Percentiles rank a stretch among this genome's conserved stretches.
phyloP scores from a whole-genome alignment of 1,284 basidiomycete genomes.

The Moesziomyces globuligerus region DNA sequence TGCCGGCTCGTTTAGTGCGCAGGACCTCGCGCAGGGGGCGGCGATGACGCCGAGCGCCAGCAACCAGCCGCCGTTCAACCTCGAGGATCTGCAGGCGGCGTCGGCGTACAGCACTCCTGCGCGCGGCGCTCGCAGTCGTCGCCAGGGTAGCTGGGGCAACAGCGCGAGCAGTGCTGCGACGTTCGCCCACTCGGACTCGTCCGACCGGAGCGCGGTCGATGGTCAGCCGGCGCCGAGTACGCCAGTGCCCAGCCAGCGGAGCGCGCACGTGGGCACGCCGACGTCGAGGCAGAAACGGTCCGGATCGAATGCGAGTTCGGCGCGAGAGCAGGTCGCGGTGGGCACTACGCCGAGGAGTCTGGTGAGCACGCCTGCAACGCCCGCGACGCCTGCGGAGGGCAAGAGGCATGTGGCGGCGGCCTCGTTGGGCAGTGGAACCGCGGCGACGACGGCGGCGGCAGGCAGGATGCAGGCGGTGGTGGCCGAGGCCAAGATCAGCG shows the following conservation, averaged over 20 bases:
- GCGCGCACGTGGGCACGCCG: conserved; percentile 25
- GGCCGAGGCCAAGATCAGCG: conserved; percentile 21
- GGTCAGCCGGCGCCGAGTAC: conserved; percentile 30
- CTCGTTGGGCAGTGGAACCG: conserved; percentile 14
- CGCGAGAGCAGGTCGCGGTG: conserved; percentile 6
- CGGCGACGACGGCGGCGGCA: conserved; percentile 17
- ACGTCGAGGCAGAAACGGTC: conserved; percentile 37
- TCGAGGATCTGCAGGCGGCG: conserved; percentile 37
- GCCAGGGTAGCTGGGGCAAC: conserved; percentile 27
- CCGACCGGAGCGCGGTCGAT: conserved; percentile 22
- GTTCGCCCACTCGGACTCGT: conserved; percentile 28
- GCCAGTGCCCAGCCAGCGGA: conserved; percentile 18
- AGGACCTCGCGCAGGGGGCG: conserved; percentile 58
- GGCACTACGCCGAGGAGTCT: conserved; percentile 27
- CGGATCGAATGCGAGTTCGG: conserved; percentile 33
- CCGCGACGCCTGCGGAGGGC: conserved; percentile 15
- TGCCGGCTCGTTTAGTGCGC: conserved; percentile 61
- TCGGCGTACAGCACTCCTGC: conserved; percentile 41
- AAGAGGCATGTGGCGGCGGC: conserved; percentile 9
- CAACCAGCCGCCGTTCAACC: conserved; percentile 41
- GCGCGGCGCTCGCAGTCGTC: conserved; percentile 11
- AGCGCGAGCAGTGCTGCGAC: conserved; percentile 32
- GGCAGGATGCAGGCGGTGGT: conserved; percentile 23
- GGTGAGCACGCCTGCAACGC: conserved; percentile 18
- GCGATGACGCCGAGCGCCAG: conserved; percentile 42